Percentiles rank a stretch among this genome's conserved stretches.
Evolutionary conservation across 192 early-diverging fungal species (phyloP).

Genomic region (Geranomyces michiganensis): DNA sequence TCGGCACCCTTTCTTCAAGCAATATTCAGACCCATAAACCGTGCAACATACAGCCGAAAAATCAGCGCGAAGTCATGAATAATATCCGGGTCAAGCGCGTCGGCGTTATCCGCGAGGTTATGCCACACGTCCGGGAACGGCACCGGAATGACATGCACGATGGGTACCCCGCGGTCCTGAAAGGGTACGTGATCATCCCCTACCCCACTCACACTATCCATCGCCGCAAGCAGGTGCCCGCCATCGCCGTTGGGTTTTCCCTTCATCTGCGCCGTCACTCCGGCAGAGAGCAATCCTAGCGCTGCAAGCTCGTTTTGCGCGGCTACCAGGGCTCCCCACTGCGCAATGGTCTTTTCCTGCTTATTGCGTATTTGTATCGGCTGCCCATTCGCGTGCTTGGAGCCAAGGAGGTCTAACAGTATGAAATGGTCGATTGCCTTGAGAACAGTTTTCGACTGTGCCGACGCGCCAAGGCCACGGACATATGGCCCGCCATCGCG

Average conservation of each 20-base stretch:
- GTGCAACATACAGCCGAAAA: slow-evolving; percentile 78
- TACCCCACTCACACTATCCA: slow-evolving; percentile 33
- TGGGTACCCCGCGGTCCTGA: slow-evolving; percentile 72
- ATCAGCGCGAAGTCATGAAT: slow-evolving; percentile 78
- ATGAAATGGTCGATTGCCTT: slow-evolving; percentile 82
- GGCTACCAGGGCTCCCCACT: slow-evolving; percentile 68
- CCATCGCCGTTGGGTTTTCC: not conserved
- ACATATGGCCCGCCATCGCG: not conserved
- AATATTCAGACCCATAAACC: slow-evolving; percentile 54
- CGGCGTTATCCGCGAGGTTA: slow-evolving; percentile 71
- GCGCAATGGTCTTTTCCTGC: slow-evolving; percentile 66
- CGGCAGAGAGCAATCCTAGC: slow-evolving; percentile 26
- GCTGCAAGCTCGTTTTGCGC: slow-evolving; percentile 70
- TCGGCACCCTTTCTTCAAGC: not conserved
- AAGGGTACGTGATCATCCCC: slow-evolving; percentile 94
- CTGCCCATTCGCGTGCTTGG: not conserved
- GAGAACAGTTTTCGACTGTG: slow-evolving; percentile 45
- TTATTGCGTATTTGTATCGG: slow-evolving; percentile 55
- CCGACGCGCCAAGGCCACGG: not conserved
- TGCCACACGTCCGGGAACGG: slow-evolving; percentile 94
- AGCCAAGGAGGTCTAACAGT: slow-evolving; percentile 85
- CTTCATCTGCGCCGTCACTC: not conserved
- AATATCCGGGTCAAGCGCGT: slow-evolving; percentile 61
- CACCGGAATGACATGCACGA: slow-evolving; percentile 83
- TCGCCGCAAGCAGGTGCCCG: slow-evolving; percentile 37